phyloP scores from a whole-genome alignment of 768 basidiomycete genomes.

The Termitomyces sp. region DNA sequence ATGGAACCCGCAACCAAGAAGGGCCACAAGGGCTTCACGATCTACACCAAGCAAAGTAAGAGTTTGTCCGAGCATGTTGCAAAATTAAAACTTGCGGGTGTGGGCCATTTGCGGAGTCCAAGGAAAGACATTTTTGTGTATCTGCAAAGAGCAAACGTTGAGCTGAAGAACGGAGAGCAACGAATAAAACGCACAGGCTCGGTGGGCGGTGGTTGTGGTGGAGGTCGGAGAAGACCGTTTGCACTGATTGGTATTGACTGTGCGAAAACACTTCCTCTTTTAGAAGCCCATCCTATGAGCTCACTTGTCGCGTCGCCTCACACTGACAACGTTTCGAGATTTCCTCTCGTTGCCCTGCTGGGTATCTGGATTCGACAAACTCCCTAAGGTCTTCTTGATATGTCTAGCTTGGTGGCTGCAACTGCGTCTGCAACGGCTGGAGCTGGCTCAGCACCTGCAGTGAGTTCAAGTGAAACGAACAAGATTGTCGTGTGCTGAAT shows the following conservation, averaged over 20 bases:
- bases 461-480: conserved; percentile 21
- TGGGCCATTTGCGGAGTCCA: conserved; percentile 80
- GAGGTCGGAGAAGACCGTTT: conserved; percentile 41
- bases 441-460: conserved; percentile 30
- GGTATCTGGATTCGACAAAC: not conserved
- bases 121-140: conserved; percentile 63
- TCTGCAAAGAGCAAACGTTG: conserved; percentile 6
- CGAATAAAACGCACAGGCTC: conserved; percentile 7
- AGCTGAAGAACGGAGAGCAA: conserved; percentile 5
- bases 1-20: conserved; percentile 68
- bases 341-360: not conserved
- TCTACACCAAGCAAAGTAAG: conserved; percentile 35
- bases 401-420: conserved; percentile 26
- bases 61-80: conserved; percentile 6
- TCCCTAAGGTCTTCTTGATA: not conserved
- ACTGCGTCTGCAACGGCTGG: conserved; percentile 26
- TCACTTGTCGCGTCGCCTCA: not conserved
- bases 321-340: not conserved
- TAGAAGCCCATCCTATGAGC: not conserved
- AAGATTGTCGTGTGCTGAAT: not conserved
- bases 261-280: conserved; percentile 31
- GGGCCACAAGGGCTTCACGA: conserved; percentile 75
- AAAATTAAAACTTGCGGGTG: conserved; percentile 55
- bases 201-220: conserved; percentile 24
- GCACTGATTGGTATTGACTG: conserved; percentile 26